Evolutionary conservation across 2,329 filamentous ascomycete species (phyloP).

Genomic region (Fusarium pseudocircinatum): DNA sequence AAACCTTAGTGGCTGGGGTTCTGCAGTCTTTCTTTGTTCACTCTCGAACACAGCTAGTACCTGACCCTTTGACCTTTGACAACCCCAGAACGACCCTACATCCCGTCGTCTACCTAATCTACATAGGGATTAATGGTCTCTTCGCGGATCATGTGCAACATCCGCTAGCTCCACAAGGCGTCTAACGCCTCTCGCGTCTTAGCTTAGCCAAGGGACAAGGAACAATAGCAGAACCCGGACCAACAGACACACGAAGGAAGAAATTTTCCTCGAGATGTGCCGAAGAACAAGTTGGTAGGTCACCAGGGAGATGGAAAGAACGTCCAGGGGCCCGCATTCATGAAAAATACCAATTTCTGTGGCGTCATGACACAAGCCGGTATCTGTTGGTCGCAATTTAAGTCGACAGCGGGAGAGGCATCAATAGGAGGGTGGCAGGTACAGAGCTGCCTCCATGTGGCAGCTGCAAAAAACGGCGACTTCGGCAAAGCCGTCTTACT

Average conservation of each 20-base stretch:
- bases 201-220: conserved; percentile 31
- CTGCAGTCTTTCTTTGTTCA: conserved; percentile 16
- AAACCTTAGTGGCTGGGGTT: conserved; percentile 1
- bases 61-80: conserved; percentile 27
- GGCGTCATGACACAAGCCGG: conserved; percentile 38
- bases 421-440: conserved; percentile 7
- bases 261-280: conserved; percentile 29
- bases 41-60: conserved; percentile 10
- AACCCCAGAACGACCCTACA: conserved; percentile 27
- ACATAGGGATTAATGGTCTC: conserved; percentile 40
- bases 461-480: conserved; percentile 12
- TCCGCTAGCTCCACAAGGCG: conserved; percentile 45
- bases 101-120: conserved; percentile 36
- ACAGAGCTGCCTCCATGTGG: conserved; percentile 28
- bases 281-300: conserved; percentile 31
- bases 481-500: conserved; percentile 6
- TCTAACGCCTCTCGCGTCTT: conserved; percentile 44
- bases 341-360: conserved; percentile 18
- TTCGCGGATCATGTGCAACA: conserved; percentile 47
- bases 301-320: conserved; percentile 5
- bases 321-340: conserved; percentile 12
- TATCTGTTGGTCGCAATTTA: conserved; percentile 10
- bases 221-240: conserved; percentile 25
- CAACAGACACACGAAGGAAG: conserved; percentile 36
- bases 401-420: conserved; percentile 25